Evolutionary conservation across 257 asterid genomes (phyloP).

Genomic region (Ehretia macrophylla): DNA sequence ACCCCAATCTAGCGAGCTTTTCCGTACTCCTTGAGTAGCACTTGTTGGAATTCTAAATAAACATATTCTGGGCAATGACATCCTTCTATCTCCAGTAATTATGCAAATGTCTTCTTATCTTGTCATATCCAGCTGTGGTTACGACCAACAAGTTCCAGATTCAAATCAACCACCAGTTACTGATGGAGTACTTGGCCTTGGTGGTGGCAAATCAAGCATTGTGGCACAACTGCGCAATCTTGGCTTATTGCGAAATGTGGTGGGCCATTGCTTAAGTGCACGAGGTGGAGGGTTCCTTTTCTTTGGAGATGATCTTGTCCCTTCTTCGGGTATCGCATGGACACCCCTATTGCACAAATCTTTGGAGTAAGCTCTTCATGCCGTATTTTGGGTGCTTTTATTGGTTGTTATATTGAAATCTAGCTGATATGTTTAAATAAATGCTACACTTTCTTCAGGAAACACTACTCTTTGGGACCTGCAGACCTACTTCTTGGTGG

Average conservation of each 20-base stretch:
- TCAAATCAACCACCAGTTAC: slow-evolving; percentile 44
- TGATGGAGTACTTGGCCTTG: slow-evolving; percentile 94
- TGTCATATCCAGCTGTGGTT: slow-evolving; percentile 66
- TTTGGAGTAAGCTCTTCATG: slow-evolving; percentile 22
- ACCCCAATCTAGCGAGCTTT: too few species aligned
- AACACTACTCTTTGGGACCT: slow-evolving; percentile 32
- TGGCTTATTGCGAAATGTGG: slow-evolving; percentile 58
- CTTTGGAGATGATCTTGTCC: slow-evolving; percentile 78
- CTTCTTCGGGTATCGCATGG: slow-evolving; percentile 34
- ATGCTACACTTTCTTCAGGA: slow-evolving; percentile 20
- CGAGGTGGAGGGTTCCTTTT: slow-evolving; percentile 82
- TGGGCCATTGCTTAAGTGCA: slow-evolving; percentile 76
- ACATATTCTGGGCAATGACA: too few species aligned
- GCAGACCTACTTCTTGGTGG: slow-evolving; percentile 29
- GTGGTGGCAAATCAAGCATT: slow-evolving; percentile 70
- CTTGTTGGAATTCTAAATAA: too few species aligned
- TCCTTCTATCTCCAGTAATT: not conserved
- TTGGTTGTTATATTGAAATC: not conserved
- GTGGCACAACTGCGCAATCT: slow-evolving; percentile 47
- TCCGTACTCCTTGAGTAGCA: too few species aligned
- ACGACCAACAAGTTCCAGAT: slow-evolving; percentile 69
- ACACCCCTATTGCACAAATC: slow-evolving; percentile 20
- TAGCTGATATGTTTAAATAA: not conserved
- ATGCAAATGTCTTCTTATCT: not conserved
- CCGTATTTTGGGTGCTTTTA: not conserved